Conservation (phyloP, 768 basidiomycete genomes). For the Leccinellum luteum region DNA sequence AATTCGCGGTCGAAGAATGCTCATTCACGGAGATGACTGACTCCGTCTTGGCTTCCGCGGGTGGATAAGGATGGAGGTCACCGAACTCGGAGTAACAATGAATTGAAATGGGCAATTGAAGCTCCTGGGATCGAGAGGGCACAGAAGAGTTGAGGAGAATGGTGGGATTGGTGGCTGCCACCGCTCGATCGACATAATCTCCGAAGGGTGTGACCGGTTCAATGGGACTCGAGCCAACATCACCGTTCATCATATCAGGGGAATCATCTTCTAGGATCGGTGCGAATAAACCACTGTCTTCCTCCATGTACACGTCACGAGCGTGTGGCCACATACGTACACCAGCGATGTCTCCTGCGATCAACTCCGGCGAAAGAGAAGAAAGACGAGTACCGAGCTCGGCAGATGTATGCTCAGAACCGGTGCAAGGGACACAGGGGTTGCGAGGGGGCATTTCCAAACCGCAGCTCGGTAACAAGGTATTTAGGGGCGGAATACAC, state of each 20-base stretch:
- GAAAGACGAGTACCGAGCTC: conserved; percentile 1
- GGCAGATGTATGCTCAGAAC: background rate
- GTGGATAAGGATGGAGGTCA: conserved; percentile 16
- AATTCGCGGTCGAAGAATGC: conserved; percentile 35
- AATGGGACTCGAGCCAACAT: conserved; percentile 63
- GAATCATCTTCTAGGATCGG: conserved; percentile 67
- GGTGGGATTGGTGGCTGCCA: conserved; percentile 42
- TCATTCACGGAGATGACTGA: conserved; percentile 43
- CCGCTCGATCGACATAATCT: conserved; percentile 71
- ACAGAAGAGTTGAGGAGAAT: conserved; percentile 24
- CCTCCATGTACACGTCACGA: conserved; percentile 21
- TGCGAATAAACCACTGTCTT: conserved; percentile 44
- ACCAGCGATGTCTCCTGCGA: conserved; percentile 1
- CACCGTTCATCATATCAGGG: conserved; percentile 50
- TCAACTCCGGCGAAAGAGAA: conserved; percentile 12
- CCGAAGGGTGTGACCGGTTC: conserved; percentile 77
- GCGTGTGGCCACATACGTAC: conserved; percentile 18
- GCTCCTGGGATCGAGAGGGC: conserved; percentile 15
- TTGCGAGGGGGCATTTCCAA: conserved; percentile 13
- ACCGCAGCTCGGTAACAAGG: conserved; percentile 14
- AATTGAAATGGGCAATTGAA: conserved; percentile 22
- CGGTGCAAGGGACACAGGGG: conserved; percentile 25
- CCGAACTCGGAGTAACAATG: conserved; percentile 27
- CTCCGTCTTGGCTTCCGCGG: conserved; percentile 16
- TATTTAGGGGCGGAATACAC: conserved; percentile 73